These are phyloP conservation scores for Microdochium paspali DNA, from an alignment of 2,329 filamentous ascomycete species.

Conservation along the genomic window DNA sequence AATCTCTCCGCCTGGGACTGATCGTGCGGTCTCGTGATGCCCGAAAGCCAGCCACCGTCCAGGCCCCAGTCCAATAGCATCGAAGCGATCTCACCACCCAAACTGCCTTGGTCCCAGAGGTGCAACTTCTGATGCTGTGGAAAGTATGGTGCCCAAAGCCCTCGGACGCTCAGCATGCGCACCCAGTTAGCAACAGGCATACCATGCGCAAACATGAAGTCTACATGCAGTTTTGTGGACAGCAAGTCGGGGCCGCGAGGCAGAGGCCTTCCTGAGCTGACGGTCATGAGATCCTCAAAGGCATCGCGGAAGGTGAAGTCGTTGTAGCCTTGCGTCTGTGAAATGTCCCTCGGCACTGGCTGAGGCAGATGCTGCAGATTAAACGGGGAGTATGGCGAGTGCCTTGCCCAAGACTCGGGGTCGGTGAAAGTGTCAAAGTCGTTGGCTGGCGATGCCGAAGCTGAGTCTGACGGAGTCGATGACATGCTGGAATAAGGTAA, in stretches of 20 bases:
- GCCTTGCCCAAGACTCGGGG: constrained; percentile 19
- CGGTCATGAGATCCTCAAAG: constrained; percentile 47
- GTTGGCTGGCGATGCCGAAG: background rate
- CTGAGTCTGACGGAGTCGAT: background rate
- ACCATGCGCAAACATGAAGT: background rate
- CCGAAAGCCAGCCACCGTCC: constrained; percentile 1
- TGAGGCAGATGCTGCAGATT: constrained; percentile 34
- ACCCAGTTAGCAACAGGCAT: background rate
- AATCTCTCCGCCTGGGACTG: background rate
- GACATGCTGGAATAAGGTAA: background rate
- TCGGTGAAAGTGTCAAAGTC: constrained; percentile 14
- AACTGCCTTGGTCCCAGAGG: background rate
- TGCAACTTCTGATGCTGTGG: background rate
- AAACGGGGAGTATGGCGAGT: constrained; percentile 34
- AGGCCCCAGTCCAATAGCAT: background rate
- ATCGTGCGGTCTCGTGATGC: background rate
- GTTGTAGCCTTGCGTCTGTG: constrained; percentile 1
- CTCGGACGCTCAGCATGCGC: background rate
- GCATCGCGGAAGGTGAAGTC: constrained; percentile 46
- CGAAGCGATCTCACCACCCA: background rate
- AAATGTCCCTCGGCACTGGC: constrained; percentile 27
- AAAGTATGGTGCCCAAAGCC: background rate
- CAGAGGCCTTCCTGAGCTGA: constrained; percentile 15
- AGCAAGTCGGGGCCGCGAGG: background rate
- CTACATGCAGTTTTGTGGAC: background rate